Percentiles rank a stretch among this genome's conserved stretches.
Conservation (phyloP, 257 asterid genomes). For the Plantago elongata region DNA sequence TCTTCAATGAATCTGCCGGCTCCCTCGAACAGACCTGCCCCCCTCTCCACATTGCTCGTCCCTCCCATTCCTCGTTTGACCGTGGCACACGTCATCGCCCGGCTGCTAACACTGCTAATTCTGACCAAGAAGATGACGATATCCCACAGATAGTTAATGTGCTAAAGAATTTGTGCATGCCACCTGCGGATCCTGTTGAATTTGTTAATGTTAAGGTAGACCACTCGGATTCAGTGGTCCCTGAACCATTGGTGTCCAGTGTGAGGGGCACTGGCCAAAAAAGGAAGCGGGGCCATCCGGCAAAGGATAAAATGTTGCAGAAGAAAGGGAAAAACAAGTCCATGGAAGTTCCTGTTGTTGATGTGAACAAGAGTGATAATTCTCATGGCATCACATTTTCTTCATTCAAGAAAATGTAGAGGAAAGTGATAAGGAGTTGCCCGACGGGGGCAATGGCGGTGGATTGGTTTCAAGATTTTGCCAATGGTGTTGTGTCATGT, state of each 20-base stretch:
- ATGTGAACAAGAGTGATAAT: too few relatives aligned
- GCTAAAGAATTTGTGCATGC: constrained; percentile 46
- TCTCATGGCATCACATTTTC: too few relatives aligned
- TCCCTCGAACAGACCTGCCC: constrained; percentile 75
- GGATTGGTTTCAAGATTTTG: constrained; percentile 53
- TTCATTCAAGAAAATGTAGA: too few relatives aligned
- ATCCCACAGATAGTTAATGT: constrained; percentile 44
- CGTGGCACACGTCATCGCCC: constrained; percentile 35
- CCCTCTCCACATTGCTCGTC: constrained; percentile 72
- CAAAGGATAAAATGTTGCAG: constrained; percentile 23
- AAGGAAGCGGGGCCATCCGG: constrained; percentile 60
- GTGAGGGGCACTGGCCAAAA: constrained; percentile 21
- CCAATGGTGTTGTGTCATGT: constrained; percentile 44
- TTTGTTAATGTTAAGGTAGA: constrained; percentile 47
- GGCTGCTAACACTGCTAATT: constrained; percentile 12
- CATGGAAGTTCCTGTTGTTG: too few relatives aligned
- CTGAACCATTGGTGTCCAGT: constrained; percentile 11
- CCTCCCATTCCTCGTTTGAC: constrained; percentile 44
- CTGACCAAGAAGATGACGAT: constrained; percentile 46
- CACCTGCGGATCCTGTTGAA: constrained; percentile 30
- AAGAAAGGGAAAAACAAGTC: too few relatives aligned
- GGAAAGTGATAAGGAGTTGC: too few relatives aligned
- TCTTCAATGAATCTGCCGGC: constrained; percentile 89
- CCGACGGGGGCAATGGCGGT: constrained; percentile 24
- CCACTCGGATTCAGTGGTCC: constrained; percentile 18